These are phyloP conservation scores for Serendipita sp. DNA, from an alignment of 768 basidiomycete species.

Conservation along the genomic window DNA sequence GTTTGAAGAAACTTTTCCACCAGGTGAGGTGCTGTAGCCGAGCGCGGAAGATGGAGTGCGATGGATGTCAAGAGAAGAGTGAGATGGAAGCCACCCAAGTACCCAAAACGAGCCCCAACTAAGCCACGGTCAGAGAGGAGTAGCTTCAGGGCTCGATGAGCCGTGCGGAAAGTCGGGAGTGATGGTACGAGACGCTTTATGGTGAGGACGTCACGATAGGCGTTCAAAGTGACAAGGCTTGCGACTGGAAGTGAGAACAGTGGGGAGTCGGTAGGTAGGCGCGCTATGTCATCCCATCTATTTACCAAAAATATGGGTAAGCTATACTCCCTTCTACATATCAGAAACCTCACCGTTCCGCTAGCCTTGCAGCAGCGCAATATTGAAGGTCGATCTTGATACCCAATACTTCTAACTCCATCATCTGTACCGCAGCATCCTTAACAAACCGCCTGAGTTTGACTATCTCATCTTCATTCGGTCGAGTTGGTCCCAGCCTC, in stretches of 20 bases:
- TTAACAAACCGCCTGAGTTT: slow-evolving; percentile 14
- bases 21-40: slow-evolving; percentile 10
- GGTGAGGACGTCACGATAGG: slow-evolving; percentile 13
- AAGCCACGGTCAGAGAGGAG: slow-evolving; percentile 12
- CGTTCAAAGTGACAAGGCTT: slow-evolving; percentile 14
- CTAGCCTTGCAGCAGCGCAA: slow-evolving; percentile 12
- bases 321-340: background rate
- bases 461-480: background rate
- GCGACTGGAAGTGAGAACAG: slow-evolving; percentile 13
- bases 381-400: slow-evolving; percentile 17
- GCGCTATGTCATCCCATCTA: slow-evolving; percentile 12
- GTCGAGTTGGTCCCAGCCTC: background rate
- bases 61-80: slow-evolving; percentile 13
- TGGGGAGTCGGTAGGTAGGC: slow-evolving; percentile 10
- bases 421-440: slow-evolving; percentile 16
- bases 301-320: background rate
- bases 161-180: slow-evolving; percentile 10
- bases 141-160: slow-evolving; percentile 14
- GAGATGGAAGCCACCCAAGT: slow-evolving; percentile 16
- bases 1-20: slow-evolving; percentile 12
- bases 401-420: slow-evolving; percentile 13
- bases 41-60: background rate
- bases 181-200: slow-evolving; percentile 8
- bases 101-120: slow-evolving; percentile 13
- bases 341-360: slow-evolving; percentile 11